phyloP scores from a whole-genome alignment of 2,329 filamentous ascomycete species.

The Hymenotorrendiella dingleyae region DNA sequence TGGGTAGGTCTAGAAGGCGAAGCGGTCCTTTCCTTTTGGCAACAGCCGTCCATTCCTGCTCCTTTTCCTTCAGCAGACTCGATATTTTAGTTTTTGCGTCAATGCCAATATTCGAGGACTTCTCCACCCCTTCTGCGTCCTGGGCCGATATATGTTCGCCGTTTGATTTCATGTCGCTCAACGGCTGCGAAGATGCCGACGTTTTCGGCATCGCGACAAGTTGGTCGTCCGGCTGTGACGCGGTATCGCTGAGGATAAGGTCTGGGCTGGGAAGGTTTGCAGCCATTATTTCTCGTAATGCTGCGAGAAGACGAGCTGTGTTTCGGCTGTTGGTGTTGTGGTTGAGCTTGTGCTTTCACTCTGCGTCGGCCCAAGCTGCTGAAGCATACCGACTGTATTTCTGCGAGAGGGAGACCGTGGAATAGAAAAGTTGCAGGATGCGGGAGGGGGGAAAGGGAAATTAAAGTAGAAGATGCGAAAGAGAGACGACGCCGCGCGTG shows the following conservation, averaged over 20 bases:
- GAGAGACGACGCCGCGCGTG: too few species aligned
- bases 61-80: conserved; percentile 49
- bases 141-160: conserved; percentile 18
- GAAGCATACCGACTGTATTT: too few species aligned
- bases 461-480: too few species aligned
- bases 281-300: conserved; percentile 21
- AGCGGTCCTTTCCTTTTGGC: conserved; percentile 52
- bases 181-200: conserved; percentile 23
- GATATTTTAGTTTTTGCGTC: conserved; percentile 31
- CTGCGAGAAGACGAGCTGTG: conserved; percentile 11
- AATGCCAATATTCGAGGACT: conserved; percentile 15
- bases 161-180: conserved; percentile 18
- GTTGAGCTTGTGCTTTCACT: conserved; percentile 22
- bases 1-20: conserved; percentile 65
- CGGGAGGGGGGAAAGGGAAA: too few species aligned
- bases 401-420: too few species aligned
- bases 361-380: conserved; percentile 8
- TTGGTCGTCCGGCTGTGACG: conserved; percentile 27
- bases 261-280: conserved; percentile 22
- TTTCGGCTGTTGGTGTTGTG: conserved; percentile 21
- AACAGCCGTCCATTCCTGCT: conserved; percentile 63
- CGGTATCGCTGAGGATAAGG: conserved; percentile 22
- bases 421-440: too few species aligned
- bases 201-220: conserved; percentile 23
- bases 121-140: conserved; percentile 15